Evolutionary conservation across 2,329 filamentous ascomycete species (phyloP), one percentile per base, ranked within the genome.

Genomic region (Ascochyta viciae-villosae): DNA sequence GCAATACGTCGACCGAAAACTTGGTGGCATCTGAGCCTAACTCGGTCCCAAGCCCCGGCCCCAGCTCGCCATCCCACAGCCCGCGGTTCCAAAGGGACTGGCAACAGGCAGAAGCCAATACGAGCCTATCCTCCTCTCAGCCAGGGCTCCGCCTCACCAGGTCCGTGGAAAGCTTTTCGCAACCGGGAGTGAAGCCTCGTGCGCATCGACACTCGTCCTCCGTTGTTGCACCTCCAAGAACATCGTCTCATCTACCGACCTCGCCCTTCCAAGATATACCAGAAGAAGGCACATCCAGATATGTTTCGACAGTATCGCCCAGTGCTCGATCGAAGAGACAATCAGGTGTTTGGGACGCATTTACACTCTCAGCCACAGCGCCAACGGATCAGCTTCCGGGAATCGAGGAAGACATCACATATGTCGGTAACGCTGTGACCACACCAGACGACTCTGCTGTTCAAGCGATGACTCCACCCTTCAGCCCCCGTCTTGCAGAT

Each of bases 141-240:
- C 63, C 57, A 46, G 45, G 62, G 7, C 64, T 76, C 31, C 70
- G 73, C 4, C 53, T 67, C 26, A 71, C 62, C 27, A 62, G 74
- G 41, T 76, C 74, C 12, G 74, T 81, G 22, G 83, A 85, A 54
- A 85, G 83, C 64, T 85, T 85, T 65, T 85, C 82, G 24, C 80
- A 81, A n/a, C 81, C 82, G 3, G 79, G 77, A 23, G 71, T 80
- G 4, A 77, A 74, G 57, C 67, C 74, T 57, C 74, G 76, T 29
- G 73, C 73, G 26, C 71, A 75, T 29, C 74, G 70, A 33, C 66
- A 73, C 38, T 71, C 75, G 15, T 75, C 77, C 22, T 75, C 75
- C 7, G 73, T 76, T 29, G 70, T 76, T 46, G 73, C 78, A 26
- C 76, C 78, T 16, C 75, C 76, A 41, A 70, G 77, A 38, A 63